Evolutionary conservation across 2,329 filamentous ascomycete species (phyloP).

Genomic region (Alternaria tenuissima): DNA sequence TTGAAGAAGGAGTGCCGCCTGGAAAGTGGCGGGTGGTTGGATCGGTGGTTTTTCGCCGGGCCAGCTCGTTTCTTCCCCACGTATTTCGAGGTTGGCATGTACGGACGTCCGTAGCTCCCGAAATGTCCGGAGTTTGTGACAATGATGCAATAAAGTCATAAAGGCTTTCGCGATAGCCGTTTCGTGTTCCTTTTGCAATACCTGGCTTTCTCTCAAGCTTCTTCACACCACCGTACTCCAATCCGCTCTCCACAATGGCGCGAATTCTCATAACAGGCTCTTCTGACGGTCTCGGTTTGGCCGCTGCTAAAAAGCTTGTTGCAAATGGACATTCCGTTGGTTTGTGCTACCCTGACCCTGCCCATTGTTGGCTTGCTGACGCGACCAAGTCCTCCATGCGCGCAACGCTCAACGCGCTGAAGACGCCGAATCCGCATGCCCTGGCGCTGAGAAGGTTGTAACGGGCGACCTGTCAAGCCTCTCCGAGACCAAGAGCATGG

Average conservation of each 20-base stretch:
- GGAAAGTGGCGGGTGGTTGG: neutral
- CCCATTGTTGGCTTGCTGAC: neutral
- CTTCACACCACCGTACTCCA: neutral
- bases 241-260: slow-evolving; percentile 46
- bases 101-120: neutral
- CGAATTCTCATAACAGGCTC: slow-evolving; percentile 66
- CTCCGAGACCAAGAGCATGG: slow-evolving; percentile 61
- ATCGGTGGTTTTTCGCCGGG: neutral
- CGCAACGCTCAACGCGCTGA: slow-evolving; percentile 63
- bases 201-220: neutral
- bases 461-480: slow-evolving; percentile 63
- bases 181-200: neutral
- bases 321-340: slow-evolving; percentile 62
- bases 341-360: neutral
- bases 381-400: slow-evolving; percentile 58
- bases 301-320: slow-evolving; percentile 60
- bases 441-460: slow-evolving; percentile 61
- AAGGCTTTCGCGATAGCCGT: neutral
- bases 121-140: neutral
- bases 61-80: neutral
- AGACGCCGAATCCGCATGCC: slow-evolving; percentile 59
- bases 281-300: slow-evolving; percentile 64
- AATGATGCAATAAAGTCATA: neutral
- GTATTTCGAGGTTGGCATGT: neutral
- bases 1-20: neutral